Base-by-base conservation (phyloP, 495 filamentous ascomycete species). In the Filosporella fistucella region DNA sequence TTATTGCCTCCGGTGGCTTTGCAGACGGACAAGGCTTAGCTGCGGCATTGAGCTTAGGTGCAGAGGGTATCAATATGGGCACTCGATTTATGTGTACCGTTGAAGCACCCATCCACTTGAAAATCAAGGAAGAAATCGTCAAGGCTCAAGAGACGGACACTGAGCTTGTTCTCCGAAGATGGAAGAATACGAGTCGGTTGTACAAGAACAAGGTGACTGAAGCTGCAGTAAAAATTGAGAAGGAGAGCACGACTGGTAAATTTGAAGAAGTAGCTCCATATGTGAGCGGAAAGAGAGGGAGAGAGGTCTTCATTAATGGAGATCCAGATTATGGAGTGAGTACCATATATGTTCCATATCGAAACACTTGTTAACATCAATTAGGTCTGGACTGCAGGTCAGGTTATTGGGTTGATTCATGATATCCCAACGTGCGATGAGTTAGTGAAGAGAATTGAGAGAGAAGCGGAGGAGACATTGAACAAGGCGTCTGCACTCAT, bases 1-100 rank as follows among this genome's bases (percentile, higher is more conserved):
- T 98, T 63, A 96, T 98, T 60, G 93, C 93, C 1, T 91, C 86
- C 0, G 93, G 93, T 26, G 93, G 93, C 6, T 96, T 97, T 59
- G 93, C 89, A 13, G 93, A 98, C 63, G 93, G 93, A 2, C 82
- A 96, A 54, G 93, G 93, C 5, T 74, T 98, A 16, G 93, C 93
- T 2, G 93, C 93, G 14, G 93, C 93, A n/a, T 66, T 98, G 47
- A 80, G 78, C 21, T 77, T 98, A 12, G 93, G 93, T 4, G 93
- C 93, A 0, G 90, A 91, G 64, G 93, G 93, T 48, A 87, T 96
- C 63, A 98, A 98, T 67, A 91, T 95, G 89, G 89, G 89, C 35
- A 96, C 90, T 8, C 75, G 90, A 18, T 95, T 96, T 68, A 89
- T 95, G 82, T 89, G 85, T 68, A 96, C 91, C 5, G 77, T 91